Percentiles rank a stretch among this genome's conserved stretches.
Evolutionary conservation across 2,329 filamentous ascomycete species (phyloP).

Genomic region (Pyricularia sp.): DNA sequence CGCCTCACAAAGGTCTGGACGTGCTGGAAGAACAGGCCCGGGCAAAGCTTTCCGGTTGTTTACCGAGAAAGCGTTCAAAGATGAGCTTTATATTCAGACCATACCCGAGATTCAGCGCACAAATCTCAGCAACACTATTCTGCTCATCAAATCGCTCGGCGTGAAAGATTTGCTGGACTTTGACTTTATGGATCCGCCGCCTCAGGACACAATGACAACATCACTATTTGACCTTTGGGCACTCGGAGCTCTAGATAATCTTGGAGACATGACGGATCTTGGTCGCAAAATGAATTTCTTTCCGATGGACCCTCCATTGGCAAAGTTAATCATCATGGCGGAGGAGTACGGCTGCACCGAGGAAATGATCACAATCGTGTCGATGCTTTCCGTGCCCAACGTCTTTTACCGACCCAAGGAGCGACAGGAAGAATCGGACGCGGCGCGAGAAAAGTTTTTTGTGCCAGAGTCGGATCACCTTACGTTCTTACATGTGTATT

Average conservation of each 20-base stretch:
- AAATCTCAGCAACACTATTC: slow-evolving; percentile 88
- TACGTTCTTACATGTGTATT: slow-evolving; percentile 91
- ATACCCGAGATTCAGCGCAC: slow-evolving; percentile 97
- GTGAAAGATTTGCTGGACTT: slow-evolving; percentile 94
- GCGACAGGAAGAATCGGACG: slow-evolving; percentile 90
- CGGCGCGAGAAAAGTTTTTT: slow-evolving; percentile 95
- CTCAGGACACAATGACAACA: slow-evolving; percentile 94
- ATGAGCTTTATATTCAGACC: slow-evolving; percentile 92
- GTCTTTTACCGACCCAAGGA: slow-evolving; percentile 98
- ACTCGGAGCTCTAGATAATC: slow-evolving; percentile 83
- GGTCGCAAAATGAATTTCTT: slow-evolving; percentile 94
- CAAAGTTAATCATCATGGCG: slow-evolving; percentile 88
- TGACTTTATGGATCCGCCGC: slow-evolving; percentile 98
- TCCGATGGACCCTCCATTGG: slow-evolving; percentile 93
- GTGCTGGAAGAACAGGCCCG: slow-evolving; percentile 87
- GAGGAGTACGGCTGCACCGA: slow-evolving; percentile 88
- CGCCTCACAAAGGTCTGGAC: slow-evolving; percentile 82
- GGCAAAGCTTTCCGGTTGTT: slow-evolving; percentile 92
- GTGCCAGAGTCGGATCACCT: slow-evolving; percentile 96
- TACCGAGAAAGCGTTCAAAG: slow-evolving; percentile 89
- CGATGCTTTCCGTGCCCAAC: slow-evolving; percentile 92
- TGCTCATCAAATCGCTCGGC: slow-evolving; percentile 87
- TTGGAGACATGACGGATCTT: slow-evolving; percentile 81
- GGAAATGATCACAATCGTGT: slow-evolving; percentile 97
- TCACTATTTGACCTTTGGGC: slow-evolving; percentile 98